phyloP scores from a whole-genome alignment of 2,329 filamentous ascomycete genomes.

The Nemania bipapillata region DNA sequence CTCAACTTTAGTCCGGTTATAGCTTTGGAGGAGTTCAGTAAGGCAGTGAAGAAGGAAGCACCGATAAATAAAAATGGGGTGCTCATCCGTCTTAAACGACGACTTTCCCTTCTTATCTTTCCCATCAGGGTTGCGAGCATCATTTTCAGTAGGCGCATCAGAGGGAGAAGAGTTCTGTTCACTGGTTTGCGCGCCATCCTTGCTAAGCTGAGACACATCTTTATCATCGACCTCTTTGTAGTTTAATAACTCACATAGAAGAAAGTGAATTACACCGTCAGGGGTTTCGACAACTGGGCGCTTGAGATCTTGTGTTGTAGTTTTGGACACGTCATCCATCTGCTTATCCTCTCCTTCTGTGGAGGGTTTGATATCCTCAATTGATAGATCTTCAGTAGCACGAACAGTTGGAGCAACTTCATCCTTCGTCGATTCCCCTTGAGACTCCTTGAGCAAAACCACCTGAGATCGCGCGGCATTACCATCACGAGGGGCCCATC shows the following conservation, averaged over 20 bases:
- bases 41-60: constrained; percentile 95
- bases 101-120: constrained; percentile 75
- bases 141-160: constrained; percentile 46
- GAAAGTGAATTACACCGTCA: constrained; percentile 93
- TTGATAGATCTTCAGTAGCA: constrained; percentile 60
- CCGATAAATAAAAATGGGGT: constrained; percentile 95
- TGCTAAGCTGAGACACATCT: constrained; percentile 62
- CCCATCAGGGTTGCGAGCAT: constrained; percentile 51
- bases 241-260: constrained; percentile 89
- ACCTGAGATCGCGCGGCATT: constrained; percentile 50
- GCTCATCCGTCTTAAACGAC: constrained; percentile 88
- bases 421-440: constrained; percentile 51
- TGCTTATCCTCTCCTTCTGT: constrained; percentile 70
- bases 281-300: constrained; percentile 88
- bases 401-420: constrained; percentile 60
- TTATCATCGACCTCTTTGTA: constrained; percentile 94
- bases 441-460: constrained; percentile 57
- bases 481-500: constrained; percentile 62
- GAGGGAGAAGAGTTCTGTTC: constrained; percentile 52
- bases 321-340: constrained; percentile 73
- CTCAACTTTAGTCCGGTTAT: constrained; percentile 94
- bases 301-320: constrained; percentile 72
- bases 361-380: constrained; percentile 67
- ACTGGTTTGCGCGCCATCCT: constrained; percentile 56
- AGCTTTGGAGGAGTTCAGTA: constrained; percentile 87